Conservation (phyloP, 345 rosid species). For the Aquilaria malaccensis region DNA sequence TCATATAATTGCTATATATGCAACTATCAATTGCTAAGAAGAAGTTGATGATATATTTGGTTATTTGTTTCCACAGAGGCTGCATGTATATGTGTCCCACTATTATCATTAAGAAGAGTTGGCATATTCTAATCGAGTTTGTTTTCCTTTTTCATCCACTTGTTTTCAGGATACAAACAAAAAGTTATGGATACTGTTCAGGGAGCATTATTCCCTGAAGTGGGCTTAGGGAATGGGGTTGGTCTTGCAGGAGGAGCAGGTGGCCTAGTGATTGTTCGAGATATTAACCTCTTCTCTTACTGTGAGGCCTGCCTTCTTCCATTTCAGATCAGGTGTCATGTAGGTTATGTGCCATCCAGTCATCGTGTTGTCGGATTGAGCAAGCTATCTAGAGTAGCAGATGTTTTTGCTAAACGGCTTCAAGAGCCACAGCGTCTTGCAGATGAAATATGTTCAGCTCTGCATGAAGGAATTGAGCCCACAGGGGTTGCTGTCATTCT, state of each 20-base stretch:
- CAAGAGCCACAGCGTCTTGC: conserved; percentile 84
- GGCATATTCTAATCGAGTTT: neutral
- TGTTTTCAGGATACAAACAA: conserved; percentile 58
- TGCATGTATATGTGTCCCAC: too few relatives aligned
- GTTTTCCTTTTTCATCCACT: conserved; percentile 5
- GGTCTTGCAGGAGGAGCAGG: conserved; percentile 92
- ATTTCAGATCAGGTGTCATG: conserved; percentile 75
- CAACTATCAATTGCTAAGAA: too few relatives aligned
- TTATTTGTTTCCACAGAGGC: too few relatives aligned
- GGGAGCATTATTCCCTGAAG: conserved; percentile 92
- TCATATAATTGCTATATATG: too few relatives aligned
- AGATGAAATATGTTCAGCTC: conserved; percentile 65
- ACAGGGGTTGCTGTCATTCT: conserved; percentile 87
- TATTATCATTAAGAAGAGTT: neutral
- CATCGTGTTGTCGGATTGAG: conserved; percentile 82
- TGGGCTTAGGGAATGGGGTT: conserved; percentile 52
- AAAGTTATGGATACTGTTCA: conserved; percentile 68
- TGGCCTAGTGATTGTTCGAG: conserved; percentile 86
- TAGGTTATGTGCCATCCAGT: conserved; percentile 84
- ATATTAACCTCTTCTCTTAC: conserved; percentile 78
- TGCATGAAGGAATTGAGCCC: conserved; percentile 71
- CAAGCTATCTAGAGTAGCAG: conserved; percentile 85
- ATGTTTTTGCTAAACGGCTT: conserved; percentile 79
- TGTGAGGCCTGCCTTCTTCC: conserved; percentile 95
- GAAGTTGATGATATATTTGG: too few relatives aligned